Evolutionary conservation across 345 rosid genomes (phyloP).

Genomic region (Pistacia atlantica): DNA sequence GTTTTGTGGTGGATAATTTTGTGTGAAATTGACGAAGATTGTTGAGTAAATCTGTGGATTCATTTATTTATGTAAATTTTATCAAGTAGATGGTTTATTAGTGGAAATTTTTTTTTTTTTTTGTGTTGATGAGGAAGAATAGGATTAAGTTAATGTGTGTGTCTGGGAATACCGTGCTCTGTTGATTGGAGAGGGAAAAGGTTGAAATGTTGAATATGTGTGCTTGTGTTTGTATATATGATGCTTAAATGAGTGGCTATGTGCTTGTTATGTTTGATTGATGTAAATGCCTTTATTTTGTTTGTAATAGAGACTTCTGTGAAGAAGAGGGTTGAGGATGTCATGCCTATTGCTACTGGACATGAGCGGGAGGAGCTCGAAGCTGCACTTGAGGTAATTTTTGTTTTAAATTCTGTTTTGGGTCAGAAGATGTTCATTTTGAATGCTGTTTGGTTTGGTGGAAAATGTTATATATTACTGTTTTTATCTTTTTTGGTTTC

Average conservation of each 20-base stretch:
- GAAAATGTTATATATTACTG: neutral
- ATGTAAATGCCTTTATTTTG: conserved; percentile 15
- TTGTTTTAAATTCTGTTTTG: neutral
- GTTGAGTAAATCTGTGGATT: neutral
- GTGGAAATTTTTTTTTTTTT: neutral
- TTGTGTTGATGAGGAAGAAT: neutral
- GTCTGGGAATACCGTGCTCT: neutral
- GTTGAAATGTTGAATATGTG: neutral
- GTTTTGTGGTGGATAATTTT: neutral
- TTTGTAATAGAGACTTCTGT: conserved; percentile 42
- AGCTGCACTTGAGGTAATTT: conserved; percentile 67
- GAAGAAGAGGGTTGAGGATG: conserved; percentile 71
- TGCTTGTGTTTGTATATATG: neutral
- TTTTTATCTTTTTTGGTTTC: neutral
- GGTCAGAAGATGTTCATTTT: neutral
- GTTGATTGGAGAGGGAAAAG: neutral
- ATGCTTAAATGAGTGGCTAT: neutral
- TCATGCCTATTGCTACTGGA: conserved; percentile 91
- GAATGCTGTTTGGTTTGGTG: conserved; percentile 1
- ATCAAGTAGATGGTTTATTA: neutral
- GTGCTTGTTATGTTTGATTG: neutral
- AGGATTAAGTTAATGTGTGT: neutral
- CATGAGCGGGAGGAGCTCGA: conserved; percentile 90
- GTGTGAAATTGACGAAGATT: neutral
- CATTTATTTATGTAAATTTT: neutral